Percentiles rank a stretch among this genome's conserved stretches.
These are phyloP conservation scores for Fusarium sp. DNA, from an alignment of 2,329 filamentous ascomycete genomes.

Conservation along the genomic window DNA sequence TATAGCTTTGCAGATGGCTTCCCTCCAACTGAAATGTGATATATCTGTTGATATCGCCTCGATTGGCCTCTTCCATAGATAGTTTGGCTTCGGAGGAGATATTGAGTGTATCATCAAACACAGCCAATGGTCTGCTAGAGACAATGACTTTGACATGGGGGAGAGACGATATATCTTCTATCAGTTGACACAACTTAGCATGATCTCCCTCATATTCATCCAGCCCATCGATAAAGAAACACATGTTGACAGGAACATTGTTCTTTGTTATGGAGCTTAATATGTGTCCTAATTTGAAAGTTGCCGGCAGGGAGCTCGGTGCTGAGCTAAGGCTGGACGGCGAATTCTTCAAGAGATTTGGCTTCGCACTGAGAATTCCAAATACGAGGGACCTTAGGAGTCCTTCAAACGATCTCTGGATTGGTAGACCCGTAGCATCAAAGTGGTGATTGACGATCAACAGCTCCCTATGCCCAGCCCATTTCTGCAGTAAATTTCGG, in stretches of 20 bases:
- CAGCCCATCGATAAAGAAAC: constrained; percentile 35
- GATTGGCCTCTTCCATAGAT: constrained; percentile 24
- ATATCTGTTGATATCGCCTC: constrained; percentile 20
- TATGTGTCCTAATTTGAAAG: background rate
- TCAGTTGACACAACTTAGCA: background rate
- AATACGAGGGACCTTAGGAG: constrained; percentile 15
- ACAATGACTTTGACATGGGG: constrained; percentile 26
- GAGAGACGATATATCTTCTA: constrained; percentile 1
- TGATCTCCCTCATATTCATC: constrained; percentile 32
- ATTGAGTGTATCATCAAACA: constrained; percentile 12
- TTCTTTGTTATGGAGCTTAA: background rate
- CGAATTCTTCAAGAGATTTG: background rate
- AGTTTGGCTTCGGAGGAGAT: background rate
- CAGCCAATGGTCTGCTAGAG: constrained; percentile 22
- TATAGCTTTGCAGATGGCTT: background rate
- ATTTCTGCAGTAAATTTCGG: background rate
- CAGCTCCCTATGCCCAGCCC: background rate
- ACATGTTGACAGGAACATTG: background rate
- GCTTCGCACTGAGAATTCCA: constrained; percentile 14
- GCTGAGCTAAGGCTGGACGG: background rate
- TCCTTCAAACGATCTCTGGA: constrained; percentile 8
- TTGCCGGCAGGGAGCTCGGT: background rate
- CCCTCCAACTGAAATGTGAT: background rate
- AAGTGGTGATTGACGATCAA: constrained; percentile 6
- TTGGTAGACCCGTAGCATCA: background rate